A percentile compares a stretch with the other conserved stretches of the same genome.
phyloP scores from a whole-genome alignment of 2,329 filamentous ascomycete genomes.

The Coniochaeta ligniaria region DNA sequence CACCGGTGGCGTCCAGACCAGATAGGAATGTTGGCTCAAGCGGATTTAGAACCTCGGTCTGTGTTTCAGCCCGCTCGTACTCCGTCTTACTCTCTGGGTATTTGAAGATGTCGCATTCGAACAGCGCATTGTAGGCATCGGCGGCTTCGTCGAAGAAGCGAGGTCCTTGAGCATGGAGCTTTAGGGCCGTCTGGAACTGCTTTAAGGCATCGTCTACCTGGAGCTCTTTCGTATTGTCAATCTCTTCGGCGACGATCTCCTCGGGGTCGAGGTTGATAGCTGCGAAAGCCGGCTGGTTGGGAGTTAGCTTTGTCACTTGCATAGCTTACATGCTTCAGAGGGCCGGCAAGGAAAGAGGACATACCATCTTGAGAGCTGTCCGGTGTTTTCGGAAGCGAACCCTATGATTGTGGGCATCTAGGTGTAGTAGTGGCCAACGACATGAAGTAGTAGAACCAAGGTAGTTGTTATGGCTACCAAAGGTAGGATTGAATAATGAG shows the following conservation, averaged over 20 bases:
- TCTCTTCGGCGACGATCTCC: conserved; percentile 80
- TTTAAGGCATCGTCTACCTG: conserved; percentile 96
- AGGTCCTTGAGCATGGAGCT: conserved; percentile 82
- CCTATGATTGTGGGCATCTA: neutral
- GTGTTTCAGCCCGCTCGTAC: conserved; percentile 62
- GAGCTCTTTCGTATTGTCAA: conserved; percentile 92
- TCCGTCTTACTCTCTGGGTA: conserved; percentile 84
- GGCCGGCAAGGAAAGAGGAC: neutral
- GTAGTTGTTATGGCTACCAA: too few relatives aligned
- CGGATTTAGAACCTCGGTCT: conserved; percentile 40
- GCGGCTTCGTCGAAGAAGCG: conserved; percentile 67
- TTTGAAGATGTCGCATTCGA: conserved; percentile 88
- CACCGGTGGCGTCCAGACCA: conserved; percentile 47
- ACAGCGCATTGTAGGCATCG: conserved; percentile 76
- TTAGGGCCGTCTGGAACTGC: conserved; percentile 84
- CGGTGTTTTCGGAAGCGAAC: neutral
- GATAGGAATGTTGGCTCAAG: conserved; percentile 40
- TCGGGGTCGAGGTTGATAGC: conserved; percentile 93
- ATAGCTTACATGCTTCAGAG: neutral
- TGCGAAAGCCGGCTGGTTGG: conserved; percentile 58
- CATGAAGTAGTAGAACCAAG: too few relatives aligned
- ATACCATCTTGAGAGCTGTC: neutral
- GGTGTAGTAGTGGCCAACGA: neutral
- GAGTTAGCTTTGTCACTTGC: neutral
- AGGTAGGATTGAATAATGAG: too few relatives aligned